A percentile compares a stretch with the other conserved stretches of the same genome.
Evolutionary conservation across 441 rosid species (phyloP).

Genomic region (Biscutella laevigata): DNA sequence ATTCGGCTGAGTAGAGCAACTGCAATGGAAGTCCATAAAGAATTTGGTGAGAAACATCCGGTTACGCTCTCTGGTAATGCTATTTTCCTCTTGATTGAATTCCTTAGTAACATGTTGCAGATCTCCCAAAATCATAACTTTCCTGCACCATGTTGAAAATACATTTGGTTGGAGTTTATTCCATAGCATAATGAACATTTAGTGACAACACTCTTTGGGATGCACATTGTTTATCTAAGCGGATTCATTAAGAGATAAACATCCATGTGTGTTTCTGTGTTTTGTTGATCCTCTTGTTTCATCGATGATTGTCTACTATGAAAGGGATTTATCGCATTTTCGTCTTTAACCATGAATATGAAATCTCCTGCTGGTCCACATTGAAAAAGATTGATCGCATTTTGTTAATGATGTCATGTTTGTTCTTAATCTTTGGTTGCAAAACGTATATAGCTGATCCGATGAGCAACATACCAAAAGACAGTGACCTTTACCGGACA

Average conservation of each 20-base stretch:
- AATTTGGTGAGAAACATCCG: constrained; percentile 32
- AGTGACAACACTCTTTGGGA: neutral
- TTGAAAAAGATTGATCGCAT: too few species aligned
- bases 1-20: constrained; percentile 36
- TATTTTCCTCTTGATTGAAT: neutral
- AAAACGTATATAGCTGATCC: constrained; percentile 49
- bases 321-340: too few species aligned
- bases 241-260: neutral
- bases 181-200: neutral
- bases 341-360: too few species aligned
- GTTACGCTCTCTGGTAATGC: constrained; percentile 35
- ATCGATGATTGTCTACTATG: neutral
- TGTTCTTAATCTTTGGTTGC: constrained; percentile 20
- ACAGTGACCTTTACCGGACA: constrained; percentile 59
- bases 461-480: constrained; percentile 62
- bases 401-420: neutral
- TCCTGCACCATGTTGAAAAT: neutral
- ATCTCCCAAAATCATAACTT: neutral
- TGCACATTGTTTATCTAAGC: neutral
- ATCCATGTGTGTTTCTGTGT: neutral
- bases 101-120: neutral
- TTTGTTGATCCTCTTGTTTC: neutral
- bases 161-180: neutral
- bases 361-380: too few species aligned
- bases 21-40: constrained; percentile 43